Conservation (phyloP, 495 filamentous ascomycete genomes). For the Daldinia bambusicola region DNA sequence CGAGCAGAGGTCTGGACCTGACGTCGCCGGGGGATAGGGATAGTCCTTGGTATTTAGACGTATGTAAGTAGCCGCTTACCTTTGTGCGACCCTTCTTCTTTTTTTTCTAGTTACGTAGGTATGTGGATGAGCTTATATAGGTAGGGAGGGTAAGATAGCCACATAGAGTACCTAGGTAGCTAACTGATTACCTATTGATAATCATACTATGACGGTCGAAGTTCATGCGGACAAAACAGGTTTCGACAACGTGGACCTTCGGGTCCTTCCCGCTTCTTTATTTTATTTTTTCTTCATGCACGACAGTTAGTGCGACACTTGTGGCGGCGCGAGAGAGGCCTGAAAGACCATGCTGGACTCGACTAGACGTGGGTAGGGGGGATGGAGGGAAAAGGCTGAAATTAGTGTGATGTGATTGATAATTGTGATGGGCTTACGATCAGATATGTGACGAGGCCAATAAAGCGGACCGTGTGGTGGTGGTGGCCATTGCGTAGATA, state of each 20-base stretch:
- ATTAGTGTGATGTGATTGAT: background rate
- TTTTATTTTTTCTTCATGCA: constrained; percentile 19
- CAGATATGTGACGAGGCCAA: background rate
- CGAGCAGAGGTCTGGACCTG: background rate
- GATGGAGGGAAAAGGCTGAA: background rate
- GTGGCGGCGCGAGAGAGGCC: too few species aligned
- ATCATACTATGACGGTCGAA: background rate
- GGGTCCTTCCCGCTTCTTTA: constrained; percentile 36
- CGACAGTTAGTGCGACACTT: constrained; percentile 12
- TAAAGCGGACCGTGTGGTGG: background rate
- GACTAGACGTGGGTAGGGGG: background rate
- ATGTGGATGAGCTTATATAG: background rate
- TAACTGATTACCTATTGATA: background rate
- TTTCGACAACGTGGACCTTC: constrained; percentile 11
- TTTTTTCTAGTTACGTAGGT: background rate
- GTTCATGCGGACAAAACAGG: background rate
- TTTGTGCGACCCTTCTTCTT: constrained; percentile 4
- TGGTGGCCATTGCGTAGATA: background rate
- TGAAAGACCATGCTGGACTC: too few species aligned
- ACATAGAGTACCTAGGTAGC: background rate
- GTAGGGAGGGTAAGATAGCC: too few species aligned
- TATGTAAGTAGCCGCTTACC: constrained; percentile 1
- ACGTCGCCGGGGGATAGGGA: background rate
- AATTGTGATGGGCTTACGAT: background rate
- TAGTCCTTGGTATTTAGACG: background rate